Base-by-base conservation (phyloP, 164 flowering plant species). In the Berberis thunbergii region DNA sequence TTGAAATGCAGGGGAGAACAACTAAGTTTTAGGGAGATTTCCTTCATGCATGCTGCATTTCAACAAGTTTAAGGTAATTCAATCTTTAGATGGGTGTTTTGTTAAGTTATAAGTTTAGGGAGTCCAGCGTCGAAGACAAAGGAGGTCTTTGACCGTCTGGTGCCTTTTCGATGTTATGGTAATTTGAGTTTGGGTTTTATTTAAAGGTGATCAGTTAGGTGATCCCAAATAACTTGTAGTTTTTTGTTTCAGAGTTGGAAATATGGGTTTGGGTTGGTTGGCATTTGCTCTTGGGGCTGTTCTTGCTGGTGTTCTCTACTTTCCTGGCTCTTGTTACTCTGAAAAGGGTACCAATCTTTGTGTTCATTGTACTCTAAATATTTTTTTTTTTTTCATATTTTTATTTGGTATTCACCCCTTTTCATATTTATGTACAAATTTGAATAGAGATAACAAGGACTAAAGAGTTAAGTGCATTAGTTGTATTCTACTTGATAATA, bases 241-340 rank as follows among this genome's bases (percentile, higher is more conserved):
- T 45, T 58, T 40, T 58, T 42, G 46, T 59, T 43, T 45, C 42
- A 4, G 1, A 41, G 50, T 48, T 6, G 5, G 10, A 57, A 45
- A 3, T 7, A 64, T 54, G 43, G 59, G 57, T 54, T 9, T 64
- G 13, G 41, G 52, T 41, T 54, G 67, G 52, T 62, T 57, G 70
- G 64, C 62, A 57, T 49, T 67, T 10, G 4, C 60, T 59, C 48
- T 42, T 45, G 60, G 45, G 3, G 42, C 58, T 48, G 9, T 55
- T 43, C 46, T 68, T 43, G 49, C 42, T 44, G 65, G 41, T 41
- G n/a, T 60, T 38, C 64, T 72, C 26, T 44, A 42, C 13, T 57
- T 72, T 40, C 65, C 68, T 49, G 69, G 66, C 59, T 64, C 61
- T 49, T 64, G 71, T 58, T 57, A 49, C 61, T 68, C 75, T 5